Evolutionary conservation across 139 green algal genomes (phyloP).

Genomic region (Dunaliella primolecta): DNA sequence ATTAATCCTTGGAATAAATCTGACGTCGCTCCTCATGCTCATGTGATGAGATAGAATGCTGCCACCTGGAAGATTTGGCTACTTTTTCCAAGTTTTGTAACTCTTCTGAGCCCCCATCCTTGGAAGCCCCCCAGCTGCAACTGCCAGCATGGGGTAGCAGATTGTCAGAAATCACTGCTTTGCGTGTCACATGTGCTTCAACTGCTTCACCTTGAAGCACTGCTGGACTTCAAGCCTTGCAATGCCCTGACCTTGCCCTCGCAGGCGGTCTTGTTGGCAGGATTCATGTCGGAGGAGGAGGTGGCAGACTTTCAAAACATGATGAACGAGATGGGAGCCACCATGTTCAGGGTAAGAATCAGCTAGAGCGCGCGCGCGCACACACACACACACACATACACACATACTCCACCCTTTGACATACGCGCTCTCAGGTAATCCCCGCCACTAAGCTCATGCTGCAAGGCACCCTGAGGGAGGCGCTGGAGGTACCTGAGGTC

Average conservation of each 20-base stretch:
- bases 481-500: background rate
- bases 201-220: background rate
- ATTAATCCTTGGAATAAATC: background rate
- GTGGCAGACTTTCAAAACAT: constrained; percentile 7
- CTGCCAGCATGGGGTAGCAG: background rate
- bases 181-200: background rate
- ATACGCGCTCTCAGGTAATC: background rate
- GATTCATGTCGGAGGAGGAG: constrained; percentile 1
- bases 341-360: background rate
- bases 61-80: too few relatives aligned
- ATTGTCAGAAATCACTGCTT: background rate
- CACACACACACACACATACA: background rate
- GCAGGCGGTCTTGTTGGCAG: background rate
- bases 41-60: background rate
- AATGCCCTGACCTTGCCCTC: background rate
- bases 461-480: background rate
- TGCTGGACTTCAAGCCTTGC: background rate
- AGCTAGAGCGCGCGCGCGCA: background rate
- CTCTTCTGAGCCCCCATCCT: too few relatives aligned
- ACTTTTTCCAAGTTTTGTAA: too few relatives aligned
- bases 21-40: background rate
- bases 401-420: too few relatives aligned
- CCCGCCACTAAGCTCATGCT: background rate
- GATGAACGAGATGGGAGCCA: background rate
- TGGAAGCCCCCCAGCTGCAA: too few relatives aligned